Evolutionary conservation across 192 early-diverging fungal genomes (phyloP), one percentile per base, ranked within the genome.

Genomic region (Gryganskiella cystojenkinii): DNA sequence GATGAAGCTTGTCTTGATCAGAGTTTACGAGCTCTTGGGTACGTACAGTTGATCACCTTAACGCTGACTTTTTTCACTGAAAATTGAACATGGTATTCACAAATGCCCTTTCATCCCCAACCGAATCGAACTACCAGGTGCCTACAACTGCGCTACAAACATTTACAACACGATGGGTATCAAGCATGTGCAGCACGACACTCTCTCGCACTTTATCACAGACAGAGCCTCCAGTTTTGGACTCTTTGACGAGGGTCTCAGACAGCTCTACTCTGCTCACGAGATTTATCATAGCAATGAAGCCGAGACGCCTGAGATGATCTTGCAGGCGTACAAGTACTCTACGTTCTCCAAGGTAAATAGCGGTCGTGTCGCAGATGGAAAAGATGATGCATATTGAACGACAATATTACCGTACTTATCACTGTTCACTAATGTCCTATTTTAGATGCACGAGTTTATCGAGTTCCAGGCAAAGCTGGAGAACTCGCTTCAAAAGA

Each of bases 131-230:
- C 49, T 44, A 42, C 43, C 52, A 88, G 91, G 90, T 15, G 88
- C 84, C 31, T 89, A 82, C 69, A 71, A 82, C 28, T 90, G 90
- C 19, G 82, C 92, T 7, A 73, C 83, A 30, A 81, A 81, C 15
- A 83, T 94, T 55, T 90, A 85, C 81, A 83, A 84, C 54, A 85
- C 89, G 0, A 86, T 99, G 84, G 90, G 92, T 56, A 90, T 97
- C 75, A 99, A 99, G 73, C 89, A 96, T 71, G 86, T 97, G n/a
- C 94, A 96, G 81, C 83, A 88, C 59, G 97, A 99, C 70, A 95
- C 97, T 0, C 79, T 97, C 56, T 90, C 90, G 61, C 91, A 90
- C 66, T 85, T 91, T 37, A 86, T 91, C 56, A 86, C 88, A 13
- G 89, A 90, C 43, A 84, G 90, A 19, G 75, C 88, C 15, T 81